Evolutionary conservation across 2,329 filamentous ascomycete genomes (phyloP), one percentile per base, ranked within the genome.

Genomic region (Beauveria bassiana): DNA sequence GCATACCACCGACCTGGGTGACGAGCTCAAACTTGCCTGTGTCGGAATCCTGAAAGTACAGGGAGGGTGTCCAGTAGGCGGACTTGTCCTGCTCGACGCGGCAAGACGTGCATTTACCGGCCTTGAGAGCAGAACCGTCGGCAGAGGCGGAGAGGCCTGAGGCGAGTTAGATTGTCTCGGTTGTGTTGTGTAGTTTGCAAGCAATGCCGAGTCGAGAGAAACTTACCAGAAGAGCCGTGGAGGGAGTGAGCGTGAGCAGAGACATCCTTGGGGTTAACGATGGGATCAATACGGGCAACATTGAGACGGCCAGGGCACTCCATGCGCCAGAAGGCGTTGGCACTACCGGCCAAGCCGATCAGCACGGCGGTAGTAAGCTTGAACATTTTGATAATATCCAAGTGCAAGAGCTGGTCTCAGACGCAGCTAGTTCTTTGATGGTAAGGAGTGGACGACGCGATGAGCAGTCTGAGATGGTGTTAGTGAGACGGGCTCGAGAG

Each of bases 321-420:
- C 82, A 96, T 89, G 71, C 92, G 90, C 90, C 90, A 96, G 75
- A 96, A 96, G 63, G 89, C 92, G 67, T 81, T 71, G 52, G 79
- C 80, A 62, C 75, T 66, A 46, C 71, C 70, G 43, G 75, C 65
- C 34, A 77, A 68, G 66, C 70, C 70, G 49, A 69, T 70, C 20
- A 72, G 69, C 52, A 74, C 65, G 64, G 70, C 66, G 63, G 70
- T 50, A 42, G 72, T 58, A 43, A 68, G 69, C 64, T 71, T 74
- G 66, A 74, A 68, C 74, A 77, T 76, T 52, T 38, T 65, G 64
- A 62, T 57, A 43, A 54, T 70, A 67, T 70, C 68, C 64, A 68
- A 69, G 63, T 62, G 69, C 65, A 62, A 43, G 46, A 65, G 52
- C 54, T 59, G 57, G 57, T 64, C 62, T 61, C 56, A 55, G 50